Percentiles rank a stretch among this genome's conserved stretches.
Evolutionary conservation across 805 yeast genomes (phyloP).

Genomic region (Myxozyma geophila): DNA sequence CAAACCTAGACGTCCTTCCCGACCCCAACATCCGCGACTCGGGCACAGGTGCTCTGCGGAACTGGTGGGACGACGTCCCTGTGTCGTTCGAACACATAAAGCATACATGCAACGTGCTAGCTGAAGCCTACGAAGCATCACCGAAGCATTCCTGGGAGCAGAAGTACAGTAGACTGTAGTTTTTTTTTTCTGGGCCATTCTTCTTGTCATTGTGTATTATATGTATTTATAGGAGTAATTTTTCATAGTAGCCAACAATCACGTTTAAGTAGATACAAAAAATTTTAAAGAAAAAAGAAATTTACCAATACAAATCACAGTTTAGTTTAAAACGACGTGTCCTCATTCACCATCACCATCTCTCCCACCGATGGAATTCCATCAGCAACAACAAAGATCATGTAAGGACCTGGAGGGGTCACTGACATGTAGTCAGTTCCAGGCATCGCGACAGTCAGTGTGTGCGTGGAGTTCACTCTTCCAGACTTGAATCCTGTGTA

Average conservation of each 20-base stretch:
- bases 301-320: not conserved
- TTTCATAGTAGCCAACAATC: too few relatives aligned
- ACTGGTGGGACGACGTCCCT: slow-evolving; percentile 35
- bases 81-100: slow-evolving; percentile 32
- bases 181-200: not conserved
- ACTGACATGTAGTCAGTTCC: slow-evolving; percentile 21
- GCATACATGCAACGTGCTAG: slow-evolving; percentile 37
- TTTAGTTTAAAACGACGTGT: slow-evolving; percentile 1
- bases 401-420: slow-evolving; percentile 31
- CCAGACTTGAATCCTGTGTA: slow-evolving; percentile 12
- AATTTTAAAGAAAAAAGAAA: not conserved
- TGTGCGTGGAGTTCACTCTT: slow-evolving; percentile 11
- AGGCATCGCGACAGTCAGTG: slow-evolving; percentile 27
- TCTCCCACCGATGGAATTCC: slow-evolving; percentile 30
- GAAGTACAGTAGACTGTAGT: not conserved
- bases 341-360: slow-evolving; percentile 30
- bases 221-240: slow-evolving; percentile 2
- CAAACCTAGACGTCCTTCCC: slow-evolving; percentile 16
- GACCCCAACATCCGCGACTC: slow-evolving; percentile 3
- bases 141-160: slow-evolving; percentile 1
- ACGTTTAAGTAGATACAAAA: not conserved
- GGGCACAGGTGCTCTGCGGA: not conserved
- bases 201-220: not conserved
- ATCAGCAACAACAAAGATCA: slow-evolving; percentile 32
- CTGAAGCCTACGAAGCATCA: slow-evolving; percentile 35